Percentiles rank a stretch among this genome's conserved stretches.
Evolutionary conservation across 2,329 filamentous ascomycete genomes (phyloP).

Genomic region (Aureobasidium sp.): DNA sequence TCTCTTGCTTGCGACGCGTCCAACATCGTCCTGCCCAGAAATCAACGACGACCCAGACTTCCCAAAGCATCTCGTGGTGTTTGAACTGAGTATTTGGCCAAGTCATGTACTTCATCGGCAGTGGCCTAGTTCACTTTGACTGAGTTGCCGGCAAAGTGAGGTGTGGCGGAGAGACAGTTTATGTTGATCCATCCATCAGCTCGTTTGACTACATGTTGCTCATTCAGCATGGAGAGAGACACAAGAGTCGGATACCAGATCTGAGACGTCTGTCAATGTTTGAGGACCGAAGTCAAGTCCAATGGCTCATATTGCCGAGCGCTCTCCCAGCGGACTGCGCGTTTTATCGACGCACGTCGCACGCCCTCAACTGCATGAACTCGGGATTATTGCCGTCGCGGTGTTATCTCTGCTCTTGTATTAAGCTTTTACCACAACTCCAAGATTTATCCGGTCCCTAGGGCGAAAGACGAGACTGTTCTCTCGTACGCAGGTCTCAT

Average conservation of each 20-base stretch:
- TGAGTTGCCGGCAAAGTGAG: background rate
- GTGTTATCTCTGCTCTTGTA: background rate
- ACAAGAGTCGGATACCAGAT: background rate
- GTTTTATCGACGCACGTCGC: background rate
- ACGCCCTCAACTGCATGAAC: background rate
- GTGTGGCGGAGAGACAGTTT: background rate
- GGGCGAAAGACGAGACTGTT: background rate
- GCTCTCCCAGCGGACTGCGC: background rate
- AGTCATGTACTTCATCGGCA: background rate
- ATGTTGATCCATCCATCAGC: background rate
- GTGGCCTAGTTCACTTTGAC: background rate
- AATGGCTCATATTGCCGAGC: background rate
- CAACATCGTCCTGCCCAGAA: too few species aligned
- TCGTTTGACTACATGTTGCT: background rate
- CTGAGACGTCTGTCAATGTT: background rate
- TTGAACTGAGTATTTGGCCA: too few species aligned
- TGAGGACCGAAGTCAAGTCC: background rate
- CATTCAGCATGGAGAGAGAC: background rate
- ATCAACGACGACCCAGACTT: too few species aligned
- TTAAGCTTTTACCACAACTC: background rate
- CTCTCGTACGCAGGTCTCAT: slow-evolving; percentile 1
- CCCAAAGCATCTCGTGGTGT: too few species aligned
- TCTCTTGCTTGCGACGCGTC: too few species aligned
- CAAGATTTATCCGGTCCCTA: background rate
- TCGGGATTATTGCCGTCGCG: background rate